A percentile compares a stretch with the other conserved stretches of the same genome.
phyloP scores from a whole-genome alignment of 2,329 filamentous ascomycete genomes.

The Phaeophleospora eucalypticola region DNA sequence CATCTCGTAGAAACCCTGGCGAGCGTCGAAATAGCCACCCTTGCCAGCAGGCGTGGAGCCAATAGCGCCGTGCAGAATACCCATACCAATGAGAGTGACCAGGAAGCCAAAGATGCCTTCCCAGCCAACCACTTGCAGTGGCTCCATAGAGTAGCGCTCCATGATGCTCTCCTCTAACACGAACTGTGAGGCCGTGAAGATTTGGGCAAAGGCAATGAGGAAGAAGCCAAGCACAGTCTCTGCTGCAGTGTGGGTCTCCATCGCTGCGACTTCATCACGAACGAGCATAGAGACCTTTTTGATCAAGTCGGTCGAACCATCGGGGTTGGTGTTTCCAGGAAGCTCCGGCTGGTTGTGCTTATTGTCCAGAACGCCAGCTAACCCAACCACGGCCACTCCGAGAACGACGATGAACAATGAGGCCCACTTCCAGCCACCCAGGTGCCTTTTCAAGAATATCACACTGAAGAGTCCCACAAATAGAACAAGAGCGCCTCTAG shows the following conservation, averaged over 20 bases:
- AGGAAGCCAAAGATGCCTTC: conserved; percentile 88
- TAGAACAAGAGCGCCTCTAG: conserved; percentile 84
- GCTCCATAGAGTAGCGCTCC: conserved; percentile 72
- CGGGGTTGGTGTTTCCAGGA: conserved; percentile 29
- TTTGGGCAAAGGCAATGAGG: conserved; percentile 87
- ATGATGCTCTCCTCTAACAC: conserved; percentile 94
- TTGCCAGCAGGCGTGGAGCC: conserved; percentile 69
- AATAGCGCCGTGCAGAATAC: conserved; percentile 71
- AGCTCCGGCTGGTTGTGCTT: conserved; percentile 44
- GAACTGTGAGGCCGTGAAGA: conserved; percentile 96
- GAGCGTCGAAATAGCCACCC: conserved; percentile 85
- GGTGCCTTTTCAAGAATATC: conserved; percentile 73
- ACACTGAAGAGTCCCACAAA: conserved; percentile 97
- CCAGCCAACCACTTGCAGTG: conserved; percentile 90
- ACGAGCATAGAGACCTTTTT: conserved; percentile 12
- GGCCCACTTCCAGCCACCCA: conserved; percentile 88
- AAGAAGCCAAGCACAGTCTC: conserved; percentile 77
- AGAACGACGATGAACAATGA: conserved; percentile 80
- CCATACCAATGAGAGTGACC: conserved; percentile 74
- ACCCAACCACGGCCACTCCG: conserved; percentile 83
- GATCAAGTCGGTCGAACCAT: conserved; percentile 21
- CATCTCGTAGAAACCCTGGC: conserved; percentile 80
- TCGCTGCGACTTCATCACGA: conserved; percentile 34
- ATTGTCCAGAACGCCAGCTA: conserved; percentile 80
- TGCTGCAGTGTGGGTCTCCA: conserved; percentile 53